Percentiles rank a stretch among this genome's conserved stretches.
These are phyloP conservation scores for Mycena indigotica DNA, from an alignment of 768 basidiomycete genomes.

Conservation along the genomic window DNA sequence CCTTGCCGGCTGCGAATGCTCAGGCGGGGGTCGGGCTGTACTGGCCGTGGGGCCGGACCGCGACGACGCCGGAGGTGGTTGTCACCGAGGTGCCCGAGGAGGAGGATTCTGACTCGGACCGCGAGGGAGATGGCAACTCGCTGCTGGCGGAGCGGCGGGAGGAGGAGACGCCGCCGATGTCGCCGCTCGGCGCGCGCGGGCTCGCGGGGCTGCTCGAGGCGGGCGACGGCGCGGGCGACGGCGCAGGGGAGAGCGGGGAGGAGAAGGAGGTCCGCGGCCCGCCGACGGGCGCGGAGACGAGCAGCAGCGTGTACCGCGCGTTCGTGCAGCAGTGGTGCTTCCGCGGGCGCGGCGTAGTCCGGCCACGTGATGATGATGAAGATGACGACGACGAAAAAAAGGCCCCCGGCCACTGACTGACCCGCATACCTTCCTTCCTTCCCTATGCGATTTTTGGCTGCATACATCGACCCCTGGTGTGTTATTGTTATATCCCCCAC, in stretches of 20 bases:
- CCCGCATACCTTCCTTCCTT: too few species aligned
- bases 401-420: too few species aligned
- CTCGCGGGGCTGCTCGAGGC: slow-evolving; percentile 6
- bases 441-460: too few species aligned
- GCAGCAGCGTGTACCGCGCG: slow-evolving; percentile 49
- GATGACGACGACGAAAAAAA: too few species aligned
- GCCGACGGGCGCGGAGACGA: slow-evolving; percentile 22
- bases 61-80: background rate
- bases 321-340: slow-evolving; percentile 73
- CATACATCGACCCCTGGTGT: too few species aligned
- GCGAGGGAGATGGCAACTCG: slow-evolving; percentile 26
- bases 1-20: slow-evolving; percentile 2
- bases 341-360: slow-evolving; percentile 32
- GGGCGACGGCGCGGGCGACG: too few species aligned
- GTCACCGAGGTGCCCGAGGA: background rate
- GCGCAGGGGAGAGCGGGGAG: background rate
- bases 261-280: background rate
- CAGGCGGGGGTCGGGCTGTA: slow-evolving; percentile 17
- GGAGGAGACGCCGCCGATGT: slow-evolving; percentile 22
- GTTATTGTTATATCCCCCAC: too few species aligned
- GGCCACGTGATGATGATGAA: background rate
- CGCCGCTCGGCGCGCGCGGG: slow-evolving; percentile 11
- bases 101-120: slow-evolving; percentile 9
- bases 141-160: background rate
- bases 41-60: slow-evolving; percentile 20